These are phyloP conservation scores for Kuraishia borneana DNA, from an alignment of 805 yeast genomes.

Conservation along the genomic window DNA sequence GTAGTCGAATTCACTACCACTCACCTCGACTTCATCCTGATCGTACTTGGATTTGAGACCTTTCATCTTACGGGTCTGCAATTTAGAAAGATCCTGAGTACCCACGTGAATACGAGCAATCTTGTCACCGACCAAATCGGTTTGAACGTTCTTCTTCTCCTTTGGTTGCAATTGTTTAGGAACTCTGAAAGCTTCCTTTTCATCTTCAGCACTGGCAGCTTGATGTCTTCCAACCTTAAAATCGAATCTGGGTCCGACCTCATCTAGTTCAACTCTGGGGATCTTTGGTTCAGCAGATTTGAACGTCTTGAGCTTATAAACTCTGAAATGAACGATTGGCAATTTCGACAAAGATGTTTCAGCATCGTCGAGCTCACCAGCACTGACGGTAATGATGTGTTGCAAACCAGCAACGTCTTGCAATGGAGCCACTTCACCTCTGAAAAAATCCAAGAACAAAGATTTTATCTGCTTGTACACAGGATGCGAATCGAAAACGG, in stretches of 20 bases:
- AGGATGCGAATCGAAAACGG: slow-evolving; percentile 84
- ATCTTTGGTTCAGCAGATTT: slow-evolving; percentile 71
- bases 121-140: slow-evolving; percentile 91
- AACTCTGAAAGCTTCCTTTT: slow-evolving; percentile 74
- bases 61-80: slow-evolving; percentile 98
- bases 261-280: slow-evolving; percentile 91
- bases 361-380: slow-evolving; percentile 68
- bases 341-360: slow-evolving; percentile 43
- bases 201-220: slow-evolving; percentile 75
- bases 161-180: slow-evolving; percentile 77
- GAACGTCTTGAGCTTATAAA: slow-evolving; percentile 73
- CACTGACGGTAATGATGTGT: slow-evolving; percentile 73
- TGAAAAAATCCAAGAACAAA: slow-evolving; percentile 79
- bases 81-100: slow-evolving; percentile 77
- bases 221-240: slow-evolving; percentile 84
- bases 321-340: slow-evolving; percentile 84
- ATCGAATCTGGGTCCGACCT: slow-evolving; percentile 92
- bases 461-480: slow-evolving; percentile 79
- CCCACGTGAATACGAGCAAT: slow-evolving; percentile 95
- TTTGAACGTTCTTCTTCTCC: slow-evolving; percentile 79
- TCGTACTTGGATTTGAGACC: slow-evolving; percentile 86
- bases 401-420: slow-evolving; percentile 95
- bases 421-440: slow-evolving; percentile 69
- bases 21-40: slow-evolving; percentile 53
- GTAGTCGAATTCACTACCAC: slow-evolving; percentile 27